Percentiles rank a stretch among this genome's conserved stretches.
Evolutionary conservation across 2,329 filamentous ascomycete genomes (phyloP).

Genomic region (Xylaria hypoxylon): DNA sequence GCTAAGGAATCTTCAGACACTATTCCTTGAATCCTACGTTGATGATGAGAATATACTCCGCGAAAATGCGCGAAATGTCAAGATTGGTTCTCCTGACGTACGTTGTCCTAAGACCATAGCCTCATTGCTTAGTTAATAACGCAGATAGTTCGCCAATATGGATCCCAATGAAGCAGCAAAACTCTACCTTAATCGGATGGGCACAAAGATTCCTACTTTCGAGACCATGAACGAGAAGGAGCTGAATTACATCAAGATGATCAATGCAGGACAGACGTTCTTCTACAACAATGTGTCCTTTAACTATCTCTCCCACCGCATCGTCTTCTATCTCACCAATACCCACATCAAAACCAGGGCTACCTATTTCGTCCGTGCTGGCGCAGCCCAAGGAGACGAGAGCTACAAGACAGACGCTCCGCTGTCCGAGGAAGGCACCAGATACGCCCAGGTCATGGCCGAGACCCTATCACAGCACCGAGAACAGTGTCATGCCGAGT

Average conservation of each 20-base stretch:
- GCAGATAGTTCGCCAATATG: conserved; percentile 83
- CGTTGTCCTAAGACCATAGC: conserved; percentile 32
- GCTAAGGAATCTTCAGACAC: conserved; percentile 68
- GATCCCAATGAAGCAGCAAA: conserved; percentile 90
- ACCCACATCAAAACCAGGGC: conserved; percentile 95
- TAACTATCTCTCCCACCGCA: conserved; percentile 94
- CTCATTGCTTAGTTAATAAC: conserved; percentile 34
- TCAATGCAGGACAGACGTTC: conserved; percentile 93
- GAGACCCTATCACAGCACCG: conserved; percentile 85
- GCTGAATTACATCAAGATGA: conserved; percentile 99
- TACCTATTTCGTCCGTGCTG: conserved; percentile 92
- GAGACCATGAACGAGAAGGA: conserved; percentile 96
- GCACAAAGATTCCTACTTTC: conserved; percentile 92
- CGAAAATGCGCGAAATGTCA: conserved; percentile 96
- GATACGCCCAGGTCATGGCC: conserved; percentile 87
- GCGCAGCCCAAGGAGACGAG: conserved; percentile 86
- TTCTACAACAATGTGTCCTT: conserved; percentile 98
- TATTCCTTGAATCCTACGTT: conserved; percentile 97
- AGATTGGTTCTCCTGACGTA: conserved; percentile 96
- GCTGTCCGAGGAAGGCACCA: conserved; percentile 80
- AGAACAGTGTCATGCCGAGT: conserved; percentile 78
- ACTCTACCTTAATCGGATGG: conserved; percentile 90
- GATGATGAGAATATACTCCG: conserved; percentile 93
- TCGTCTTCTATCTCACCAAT: conserved; percentile 98
- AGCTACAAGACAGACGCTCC: conserved; percentile 92